Percentiles rank a stretch among this genome's conserved stretches.
Evolutionary conservation across 1,284 basidiomycete species (phyloP).

Genomic region (Leccinum pachyderme): DNA sequence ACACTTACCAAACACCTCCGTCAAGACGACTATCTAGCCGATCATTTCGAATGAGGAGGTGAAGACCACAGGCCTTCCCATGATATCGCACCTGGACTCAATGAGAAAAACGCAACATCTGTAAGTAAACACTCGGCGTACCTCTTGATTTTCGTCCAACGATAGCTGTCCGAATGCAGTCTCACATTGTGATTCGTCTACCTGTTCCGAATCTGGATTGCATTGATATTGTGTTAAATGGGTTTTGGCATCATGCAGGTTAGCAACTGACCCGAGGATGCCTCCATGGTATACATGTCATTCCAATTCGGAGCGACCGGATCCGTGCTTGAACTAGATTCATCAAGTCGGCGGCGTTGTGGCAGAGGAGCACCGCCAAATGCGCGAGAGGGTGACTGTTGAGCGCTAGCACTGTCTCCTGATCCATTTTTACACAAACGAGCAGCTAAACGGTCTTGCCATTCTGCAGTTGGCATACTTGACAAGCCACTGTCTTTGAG

Average conservation of each 20-base stretch:
- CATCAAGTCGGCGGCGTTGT: constrained; percentile 43
- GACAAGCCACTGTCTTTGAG: constrained; percentile 55
- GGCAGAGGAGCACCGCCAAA: constrained; percentile 34
- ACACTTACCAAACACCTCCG: constrained; percentile 69
- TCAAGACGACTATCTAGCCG: constrained; percentile 66
- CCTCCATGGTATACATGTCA: constrained; percentile 54
- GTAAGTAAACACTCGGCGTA: constrained; percentile 24
- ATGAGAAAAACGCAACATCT: constrained; percentile 9
- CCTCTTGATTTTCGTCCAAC: constrained; percentile 79
- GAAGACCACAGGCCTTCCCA: constrained; percentile 71
- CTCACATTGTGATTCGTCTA: constrained; percentile 26
- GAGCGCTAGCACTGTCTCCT: constrained; percentile 19
- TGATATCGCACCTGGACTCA: constrained; percentile 66
- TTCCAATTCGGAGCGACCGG: constrained; percentile 43
- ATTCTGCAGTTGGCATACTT: constrained; percentile 67
- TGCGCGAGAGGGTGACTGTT: constrained; percentile 15
- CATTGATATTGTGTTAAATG: constrained; percentile 2
- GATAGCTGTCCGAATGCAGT: constrained; percentile 72
- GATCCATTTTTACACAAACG: constrained; percentile 42
- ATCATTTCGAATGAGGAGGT: constrained; percentile 65
- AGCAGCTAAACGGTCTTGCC: constrained; percentile 69
- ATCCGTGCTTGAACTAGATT: constrained; percentile 14
- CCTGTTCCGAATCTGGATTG: constrained; percentile 23
- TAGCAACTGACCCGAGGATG: constrained; percentile 33
- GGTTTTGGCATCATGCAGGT: not conserved